Conservation (phyloP, 257 asterid species). For the Scutellaria minor region DNA sequence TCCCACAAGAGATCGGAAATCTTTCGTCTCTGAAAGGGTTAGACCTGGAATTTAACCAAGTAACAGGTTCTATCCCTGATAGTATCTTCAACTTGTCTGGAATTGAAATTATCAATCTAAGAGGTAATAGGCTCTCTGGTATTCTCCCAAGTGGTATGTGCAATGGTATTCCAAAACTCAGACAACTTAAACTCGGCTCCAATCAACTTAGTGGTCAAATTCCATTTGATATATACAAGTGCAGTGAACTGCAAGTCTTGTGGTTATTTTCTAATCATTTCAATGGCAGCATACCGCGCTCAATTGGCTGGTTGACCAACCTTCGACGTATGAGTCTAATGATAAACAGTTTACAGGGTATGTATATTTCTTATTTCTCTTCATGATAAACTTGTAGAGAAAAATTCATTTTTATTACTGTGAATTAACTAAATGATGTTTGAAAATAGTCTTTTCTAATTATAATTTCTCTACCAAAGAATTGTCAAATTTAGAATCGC, state of each 20-base stretch:
- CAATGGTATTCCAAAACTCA: constrained; percentile 16
- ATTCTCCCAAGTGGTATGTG: constrained; percentile 31
- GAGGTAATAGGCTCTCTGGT: constrained; percentile 32
- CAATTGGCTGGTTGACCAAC: no score
- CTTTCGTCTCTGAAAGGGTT: constrained; percentile 30
- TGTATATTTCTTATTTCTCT: no score
- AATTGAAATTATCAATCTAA: constrained; percentile 22
- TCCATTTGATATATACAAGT: constrained; percentile 38
- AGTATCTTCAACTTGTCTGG: constrained; percentile 39
- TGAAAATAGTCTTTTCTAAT: no score
- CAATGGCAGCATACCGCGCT: constrained; percentile 38
- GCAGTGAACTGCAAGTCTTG: constrained; percentile 25
- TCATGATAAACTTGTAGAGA: no score
- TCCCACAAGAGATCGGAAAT: constrained; percentile 44
- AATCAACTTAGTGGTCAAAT: constrained; percentile 36
- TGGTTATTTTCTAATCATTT: constrained; percentile 33
- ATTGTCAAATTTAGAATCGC: no score
- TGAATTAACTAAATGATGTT: no score
- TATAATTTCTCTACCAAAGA: no score
- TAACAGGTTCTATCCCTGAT: constrained; percentile 39
- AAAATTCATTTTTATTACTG: no score
- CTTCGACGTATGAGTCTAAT: no score
- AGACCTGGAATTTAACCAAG: constrained; percentile 37
- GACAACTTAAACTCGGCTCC: neutral
- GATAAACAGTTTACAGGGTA: no score